Conservation (phyloP, 805 yeast genomes). For the Yarrowia phangngaensis region DNA sequence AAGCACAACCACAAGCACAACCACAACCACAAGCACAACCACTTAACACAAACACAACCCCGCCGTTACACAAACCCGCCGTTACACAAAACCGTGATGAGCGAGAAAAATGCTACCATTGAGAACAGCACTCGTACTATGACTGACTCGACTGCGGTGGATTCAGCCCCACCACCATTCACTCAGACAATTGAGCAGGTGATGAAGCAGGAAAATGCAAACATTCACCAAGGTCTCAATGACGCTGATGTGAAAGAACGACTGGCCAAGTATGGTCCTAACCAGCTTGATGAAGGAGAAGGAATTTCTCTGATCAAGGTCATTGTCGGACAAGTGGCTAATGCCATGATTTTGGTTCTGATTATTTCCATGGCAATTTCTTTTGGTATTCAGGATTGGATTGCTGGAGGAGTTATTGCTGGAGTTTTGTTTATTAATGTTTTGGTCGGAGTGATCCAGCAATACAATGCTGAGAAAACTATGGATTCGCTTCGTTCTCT, state of each 20-base stretch:
- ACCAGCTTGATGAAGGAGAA: conserved; percentile 57
- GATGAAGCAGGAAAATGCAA: conserved; percentile 43
- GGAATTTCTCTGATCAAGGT: conserved; percentile 54
- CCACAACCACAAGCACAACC: too few species aligned
- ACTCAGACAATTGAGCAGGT: conserved; percentile 40
- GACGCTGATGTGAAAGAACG: conserved; percentile 38
- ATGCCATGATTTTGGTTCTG: conserved; percentile 75
- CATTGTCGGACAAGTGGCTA: conserved; percentile 61
- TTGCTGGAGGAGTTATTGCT: conserved; percentile 75
- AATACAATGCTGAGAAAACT: conserved; percentile 69
- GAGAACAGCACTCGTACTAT: not conserved
- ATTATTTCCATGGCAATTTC: conserved; percentile 67
- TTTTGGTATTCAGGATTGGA: conserved; percentile 71
- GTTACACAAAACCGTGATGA: too few species aligned
- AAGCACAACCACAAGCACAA: too few species aligned
- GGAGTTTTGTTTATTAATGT: conserved; percentile 64
- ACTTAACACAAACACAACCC: too few species aligned
- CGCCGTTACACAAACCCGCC: too few species aligned
- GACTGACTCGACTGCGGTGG: too few species aligned
- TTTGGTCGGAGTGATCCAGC: conserved; percentile 65
- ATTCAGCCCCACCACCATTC: conserved; percentile 31
- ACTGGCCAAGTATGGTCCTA: conserved; percentile 49
- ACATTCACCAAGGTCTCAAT: conserved; percentile 49
- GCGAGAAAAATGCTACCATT: too few species aligned
- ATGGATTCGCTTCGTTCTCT: conserved; percentile 68